Evolutionary conservation across 495 filamentous ascomycete genomes (phyloP), one percentile per base, ranked within the genome.

Genomic region (Neohortaea acidophila): DNA sequence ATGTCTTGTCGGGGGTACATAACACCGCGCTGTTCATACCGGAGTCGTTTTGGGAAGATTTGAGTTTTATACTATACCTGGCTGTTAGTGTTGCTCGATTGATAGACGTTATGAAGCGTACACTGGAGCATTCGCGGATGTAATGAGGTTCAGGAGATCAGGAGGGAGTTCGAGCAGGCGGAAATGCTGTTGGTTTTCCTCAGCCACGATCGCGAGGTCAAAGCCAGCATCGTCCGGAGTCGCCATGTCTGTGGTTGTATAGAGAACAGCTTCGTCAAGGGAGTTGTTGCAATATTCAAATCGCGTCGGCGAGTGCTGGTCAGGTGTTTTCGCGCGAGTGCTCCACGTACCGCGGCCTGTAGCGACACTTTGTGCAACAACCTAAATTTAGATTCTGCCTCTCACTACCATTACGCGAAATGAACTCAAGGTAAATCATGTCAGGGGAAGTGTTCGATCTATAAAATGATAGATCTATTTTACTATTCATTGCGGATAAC

Each of bases 131-230:
- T 46, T 47, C 0, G 48, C 36, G 6, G 38, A 28, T 7, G 47
- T 41, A 13, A 92, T 59, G 5, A 81, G 58, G 10, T 72, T 65
- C 8, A 83, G 65, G 7, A 93, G 58, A 17, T 84, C 78, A 6
- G 77, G 65, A 2, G 84, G 75, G 1, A 94, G 70, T 55, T 93
- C 85, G n/a, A 93, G 61, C 9, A 93, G 63, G 21, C 77, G 73
- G 55, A 84, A 79, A 4, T 70, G 69, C 37, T 72, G 60, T 45
- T 73, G 69, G 26, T 67, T 61, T 10, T 68, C 41, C 38, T 49
- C 46, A 14, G 41, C 65, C 22, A 64, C 61, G 47, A 83, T 65
- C n/a, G 64, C 66, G 41, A 89, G 24, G 24, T 71, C 63, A 44
- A 83, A 73, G 29, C 68, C 70, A 8, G 48, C 53, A n/a, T 70